These are phyloP conservation scores for Hypomontagnella submonticulosa DNA, from an alignment of 495 filamentous ascomycete species.

Conservation along the genomic window DNA sequence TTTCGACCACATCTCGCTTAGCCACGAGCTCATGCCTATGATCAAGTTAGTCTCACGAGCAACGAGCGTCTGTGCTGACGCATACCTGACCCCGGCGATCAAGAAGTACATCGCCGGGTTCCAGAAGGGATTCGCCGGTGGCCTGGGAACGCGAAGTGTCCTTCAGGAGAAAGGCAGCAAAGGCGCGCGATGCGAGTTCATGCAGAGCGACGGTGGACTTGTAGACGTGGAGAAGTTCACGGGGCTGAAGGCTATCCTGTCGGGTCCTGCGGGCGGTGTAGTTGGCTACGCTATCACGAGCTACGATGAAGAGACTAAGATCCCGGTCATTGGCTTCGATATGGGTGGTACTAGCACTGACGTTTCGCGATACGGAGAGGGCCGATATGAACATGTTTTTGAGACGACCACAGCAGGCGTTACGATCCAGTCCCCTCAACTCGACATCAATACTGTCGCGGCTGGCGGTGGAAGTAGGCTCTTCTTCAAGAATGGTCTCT, in stretches of 20 bases:
- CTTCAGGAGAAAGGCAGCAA: slow-evolving; percentile 64
- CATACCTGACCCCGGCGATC: slow-evolving; percentile 95
- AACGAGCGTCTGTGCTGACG: slow-evolving; percentile 93
- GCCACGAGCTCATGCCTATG: slow-evolving; percentile 90
- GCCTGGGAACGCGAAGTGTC: slow-evolving; percentile 74
- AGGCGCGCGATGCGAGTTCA: slow-evolving; percentile 80
- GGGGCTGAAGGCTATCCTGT: slow-evolving; percentile 79
- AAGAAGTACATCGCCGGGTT: slow-evolving; percentile 96
- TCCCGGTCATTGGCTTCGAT: slow-evolving; percentile 94
- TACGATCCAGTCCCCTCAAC: slow-evolving; percentile 91
- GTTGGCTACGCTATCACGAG: slow-evolving; percentile 96
- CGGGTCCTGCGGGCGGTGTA: slow-evolving; percentile 83
- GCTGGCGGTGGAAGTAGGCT: slow-evolving; percentile 57
- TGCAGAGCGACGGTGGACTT: slow-evolving; percentile 85
- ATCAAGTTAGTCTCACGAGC: slow-evolving; percentile 88
- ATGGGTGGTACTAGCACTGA: slow-evolving; percentile 96
- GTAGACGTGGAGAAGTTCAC: slow-evolving; percentile 81
- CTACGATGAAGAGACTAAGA: slow-evolving; percentile 86
- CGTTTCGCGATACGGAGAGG: slow-evolving; percentile 88
- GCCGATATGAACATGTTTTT: slow-evolving; percentile 95
- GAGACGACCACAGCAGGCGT: slow-evolving; percentile 97
- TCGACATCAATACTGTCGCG: slow-evolving; percentile 91
- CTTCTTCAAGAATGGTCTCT: slow-evolving; percentile 52
- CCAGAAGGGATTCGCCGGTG: slow-evolving; percentile 76
- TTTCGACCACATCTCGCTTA: slow-evolving; percentile 78